Conservation (phyloP, 805 yeast species). For the Saturnispora sanitii region DNA sequence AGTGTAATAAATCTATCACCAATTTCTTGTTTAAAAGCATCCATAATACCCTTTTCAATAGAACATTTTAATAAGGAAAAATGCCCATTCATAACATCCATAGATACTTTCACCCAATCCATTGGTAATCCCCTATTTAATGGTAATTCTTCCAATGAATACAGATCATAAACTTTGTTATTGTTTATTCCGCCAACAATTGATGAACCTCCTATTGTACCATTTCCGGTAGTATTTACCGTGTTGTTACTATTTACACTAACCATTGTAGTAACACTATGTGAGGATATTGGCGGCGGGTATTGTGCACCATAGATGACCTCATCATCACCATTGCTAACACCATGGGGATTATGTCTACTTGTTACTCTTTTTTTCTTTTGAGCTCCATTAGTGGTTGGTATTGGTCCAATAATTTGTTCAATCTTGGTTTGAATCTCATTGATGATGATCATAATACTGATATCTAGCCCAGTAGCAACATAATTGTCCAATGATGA, state of each 20-base stretch:
- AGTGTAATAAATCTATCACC: constrained; percentile 77
- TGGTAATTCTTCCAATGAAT: constrained; percentile 14
- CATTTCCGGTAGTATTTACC: background rate
- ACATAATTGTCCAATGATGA: constrained; percentile 75
- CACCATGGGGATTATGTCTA: background rate
- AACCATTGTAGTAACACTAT: constrained; percentile 1
- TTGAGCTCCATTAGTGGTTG: background rate
- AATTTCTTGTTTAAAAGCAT: constrained; percentile 88
- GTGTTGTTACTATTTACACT: constrained; percentile 1
- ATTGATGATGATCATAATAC: constrained; percentile 77
- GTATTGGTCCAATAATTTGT: constrained; percentile 22
- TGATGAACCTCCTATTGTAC: background rate
- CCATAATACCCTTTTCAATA: constrained; percentile 80
- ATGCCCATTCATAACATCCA: constrained; percentile 58
- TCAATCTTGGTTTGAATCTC: constrained; percentile 38
- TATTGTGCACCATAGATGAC: constrained; percentile 7
- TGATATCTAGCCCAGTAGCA: constrained; percentile 88
- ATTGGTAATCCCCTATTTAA: constrained; percentile 32
- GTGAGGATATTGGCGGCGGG: constrained; percentile 11
- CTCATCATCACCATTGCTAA: background rate
- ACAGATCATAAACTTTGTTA: constrained; percentile 9
- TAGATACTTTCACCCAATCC: constrained; percentile 53
- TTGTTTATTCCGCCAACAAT: background rate
- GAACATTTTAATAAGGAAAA: constrained; percentile 66
- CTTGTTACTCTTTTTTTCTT: background rate